These are phyloP conservation scores for Phlebiopsis flavidoalba DNA, from an alignment of 768 basidiomycete genomes.

Conservation along the genomic window DNA sequence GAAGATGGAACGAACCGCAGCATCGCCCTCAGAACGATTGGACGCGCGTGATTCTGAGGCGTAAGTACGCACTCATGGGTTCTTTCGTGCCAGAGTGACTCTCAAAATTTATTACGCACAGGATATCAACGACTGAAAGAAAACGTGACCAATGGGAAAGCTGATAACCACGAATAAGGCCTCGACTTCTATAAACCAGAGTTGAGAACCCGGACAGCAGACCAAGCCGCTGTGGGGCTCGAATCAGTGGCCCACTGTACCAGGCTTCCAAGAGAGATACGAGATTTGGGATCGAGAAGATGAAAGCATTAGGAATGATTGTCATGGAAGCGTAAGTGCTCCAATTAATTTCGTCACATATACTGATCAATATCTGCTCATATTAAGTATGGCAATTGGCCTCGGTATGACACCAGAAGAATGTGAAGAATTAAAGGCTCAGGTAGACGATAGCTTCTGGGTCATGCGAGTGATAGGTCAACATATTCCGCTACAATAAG, in stretches of 20 bases:
- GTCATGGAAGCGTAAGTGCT: constrained; percentile 81
- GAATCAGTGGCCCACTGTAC: constrained; percentile 80
- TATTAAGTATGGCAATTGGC: constrained; percentile 70
- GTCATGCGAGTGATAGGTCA: constrained; percentile 78
- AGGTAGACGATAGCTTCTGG: constrained; percentile 88
- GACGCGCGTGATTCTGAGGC: constrained; percentile 79
- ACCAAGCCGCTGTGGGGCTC: constrained; percentile 72
- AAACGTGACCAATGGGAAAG: constrained; percentile 82
- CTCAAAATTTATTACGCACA: constrained; percentile 23
- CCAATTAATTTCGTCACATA: neutral
- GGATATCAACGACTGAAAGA: constrained; percentile 80
- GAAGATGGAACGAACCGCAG: constrained; percentile 56
- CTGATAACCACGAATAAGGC: constrained; percentile 83
- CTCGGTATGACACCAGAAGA: constrained; percentile 69
- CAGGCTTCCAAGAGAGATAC: constrained; percentile 56
- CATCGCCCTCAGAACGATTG: constrained; percentile 60
- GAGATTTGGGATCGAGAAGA: constrained; percentile 76
- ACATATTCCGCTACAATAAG: neutral
- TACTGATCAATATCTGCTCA: neutral
- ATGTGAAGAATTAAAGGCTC: constrained; percentile 58
- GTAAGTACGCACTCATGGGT: constrained; percentile 35
- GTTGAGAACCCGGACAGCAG: constrained; percentile 65
- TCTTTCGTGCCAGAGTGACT: neutral
- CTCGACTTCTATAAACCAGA: constrained; percentile 78
- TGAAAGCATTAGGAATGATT: constrained; percentile 75